Percentiles rank a stretch among this genome's conserved stretches.
Evolutionary conservation across 371 early-diverging fungal genomes (phyloP).

Genomic region (Mucor irregularis): DNA sequence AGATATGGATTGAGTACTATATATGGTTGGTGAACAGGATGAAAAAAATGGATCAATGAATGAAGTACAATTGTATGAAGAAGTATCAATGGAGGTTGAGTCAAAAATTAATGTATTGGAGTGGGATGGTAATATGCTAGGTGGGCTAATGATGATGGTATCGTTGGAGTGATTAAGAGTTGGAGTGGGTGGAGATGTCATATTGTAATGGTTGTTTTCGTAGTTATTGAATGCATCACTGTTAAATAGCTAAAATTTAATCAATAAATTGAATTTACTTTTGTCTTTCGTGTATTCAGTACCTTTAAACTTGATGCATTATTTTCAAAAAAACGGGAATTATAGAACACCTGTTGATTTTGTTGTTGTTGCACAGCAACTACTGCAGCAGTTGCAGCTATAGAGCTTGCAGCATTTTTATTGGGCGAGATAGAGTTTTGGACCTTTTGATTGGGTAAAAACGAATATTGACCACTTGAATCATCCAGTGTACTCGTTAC

Average conservation of each 20-base stretch:
- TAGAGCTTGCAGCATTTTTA: neutral
- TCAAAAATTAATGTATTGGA: no score
- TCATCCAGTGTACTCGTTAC: neutral
- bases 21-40: neutral
- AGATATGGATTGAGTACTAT: neutral
- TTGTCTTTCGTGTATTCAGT: neutral
- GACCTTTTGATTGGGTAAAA: neutral
- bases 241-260: no score
- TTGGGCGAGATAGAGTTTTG: neutral
- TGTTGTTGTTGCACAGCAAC: conserved; percentile 14
- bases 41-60: neutral
- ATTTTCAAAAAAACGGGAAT: neutral
- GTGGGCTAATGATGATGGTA: no score
- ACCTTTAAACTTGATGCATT: neutral
- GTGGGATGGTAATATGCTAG: no score
- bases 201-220: no score
- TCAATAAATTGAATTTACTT: no score
- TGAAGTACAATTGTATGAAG: no score
- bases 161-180: no score
- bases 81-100: no score
- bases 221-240: no score
- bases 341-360: neutral
- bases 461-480: neutral
- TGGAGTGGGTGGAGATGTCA: no score
- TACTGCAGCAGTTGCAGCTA: conserved; percentile 11